phyloP scores from a whole-genome alignment of 2,329 filamentous ascomycete genomes.

The Fusarium nisikadoi region DNA sequence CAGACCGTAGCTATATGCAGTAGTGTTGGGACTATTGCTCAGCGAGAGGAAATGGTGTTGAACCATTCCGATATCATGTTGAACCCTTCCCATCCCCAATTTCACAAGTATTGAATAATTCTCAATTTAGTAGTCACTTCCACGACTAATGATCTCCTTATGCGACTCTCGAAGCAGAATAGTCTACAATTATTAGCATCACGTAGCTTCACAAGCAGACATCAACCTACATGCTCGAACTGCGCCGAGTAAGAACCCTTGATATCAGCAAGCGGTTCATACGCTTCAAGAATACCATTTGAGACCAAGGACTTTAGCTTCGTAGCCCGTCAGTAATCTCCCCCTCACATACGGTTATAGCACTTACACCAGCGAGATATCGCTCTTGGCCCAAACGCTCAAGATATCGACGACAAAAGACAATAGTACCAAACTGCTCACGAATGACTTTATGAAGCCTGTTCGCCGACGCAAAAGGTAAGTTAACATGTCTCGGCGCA shows the following conservation, averaged over 20 bases:
- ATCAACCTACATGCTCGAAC: conserved; percentile 63
- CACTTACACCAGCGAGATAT: conserved; percentile 66
- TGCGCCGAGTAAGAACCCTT: conserved; percentile 72
- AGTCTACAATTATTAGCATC: conserved; percentile 51
- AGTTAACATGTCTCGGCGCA: conserved; percentile 47
- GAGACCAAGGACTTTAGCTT: conserved; percentile 68
- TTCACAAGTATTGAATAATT: neutral
- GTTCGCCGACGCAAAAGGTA: conserved; percentile 64
- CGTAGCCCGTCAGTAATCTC: conserved; percentile 19
- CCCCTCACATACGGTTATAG: rapidly evolving
- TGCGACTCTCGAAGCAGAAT: conserved; percentile 55
- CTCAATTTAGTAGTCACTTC: conserved; percentile 58
- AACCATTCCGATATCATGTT: conserved; percentile 14
- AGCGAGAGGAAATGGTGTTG: neutral
- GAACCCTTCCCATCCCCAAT: neutral
- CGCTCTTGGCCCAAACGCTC: conserved; percentile 70
- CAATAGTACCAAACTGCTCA: conserved; percentile 70
- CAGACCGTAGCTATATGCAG: neutral
- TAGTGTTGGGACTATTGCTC: conserved; percentile 19
- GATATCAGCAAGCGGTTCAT: conserved; percentile 66
- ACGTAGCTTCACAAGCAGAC: rapidly evolving
- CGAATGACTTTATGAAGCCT: conserved; percentile 67
- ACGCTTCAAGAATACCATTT: conserved; percentile 66
- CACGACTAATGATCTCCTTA: conserved; percentile 65
- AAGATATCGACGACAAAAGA: conserved; percentile 71